Evolutionary conservation across 441 rosid genomes (phyloP).

Genomic region (Pelargonium myrrhifolium): DNA sequence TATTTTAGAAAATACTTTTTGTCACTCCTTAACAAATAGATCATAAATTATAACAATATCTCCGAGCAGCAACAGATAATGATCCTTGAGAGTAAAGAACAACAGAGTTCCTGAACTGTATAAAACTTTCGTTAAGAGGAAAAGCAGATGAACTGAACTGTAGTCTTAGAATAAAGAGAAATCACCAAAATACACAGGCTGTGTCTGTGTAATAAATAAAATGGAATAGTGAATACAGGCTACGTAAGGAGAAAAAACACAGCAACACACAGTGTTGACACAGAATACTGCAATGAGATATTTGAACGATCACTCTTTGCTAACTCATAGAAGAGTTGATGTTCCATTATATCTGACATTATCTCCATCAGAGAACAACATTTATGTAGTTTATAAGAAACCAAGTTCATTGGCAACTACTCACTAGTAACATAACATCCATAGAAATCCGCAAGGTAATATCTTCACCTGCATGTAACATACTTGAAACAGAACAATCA

Average conservation of each 20-base stretch:
- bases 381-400: background rate
- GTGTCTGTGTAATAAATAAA: background rate
- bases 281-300: background rate
- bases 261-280: background rate
- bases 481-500: background rate
- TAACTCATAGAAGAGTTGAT: background rate
- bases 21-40: too few species aligned
- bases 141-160: background rate
- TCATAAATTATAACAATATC: too few species aligned
- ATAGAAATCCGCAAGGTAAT: background rate
- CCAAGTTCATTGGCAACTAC: background rate
- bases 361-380: background rate
- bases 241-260: background rate
- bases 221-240: background rate
- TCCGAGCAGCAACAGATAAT: background rate
- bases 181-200: background rate
- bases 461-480: background rate
- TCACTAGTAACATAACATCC: background rate
- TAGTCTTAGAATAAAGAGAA: background rate
- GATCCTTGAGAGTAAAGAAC: background rate
- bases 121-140: background rate
- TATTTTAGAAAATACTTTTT: too few species aligned
- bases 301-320: background rate
- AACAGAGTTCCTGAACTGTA: background rate
- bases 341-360: background rate